Evolutionary conservation across 345 rosid species (phyloP).

Genomic region (Conringia planisiliqua): DNA sequence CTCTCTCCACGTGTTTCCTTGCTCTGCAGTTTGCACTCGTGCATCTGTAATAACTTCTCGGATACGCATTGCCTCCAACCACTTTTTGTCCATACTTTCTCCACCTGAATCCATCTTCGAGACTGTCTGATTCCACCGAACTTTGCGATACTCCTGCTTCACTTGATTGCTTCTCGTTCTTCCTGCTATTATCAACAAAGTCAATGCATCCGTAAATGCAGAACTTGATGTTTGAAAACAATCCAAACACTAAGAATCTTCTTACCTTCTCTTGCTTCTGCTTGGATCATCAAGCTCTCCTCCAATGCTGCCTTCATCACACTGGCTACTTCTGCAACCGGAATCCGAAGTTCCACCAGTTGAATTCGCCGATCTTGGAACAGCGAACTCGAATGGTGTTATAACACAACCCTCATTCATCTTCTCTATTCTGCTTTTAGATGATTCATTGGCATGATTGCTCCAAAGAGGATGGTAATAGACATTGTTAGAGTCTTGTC

Average conservation of each 20-base stretch:
- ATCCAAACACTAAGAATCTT: background rate
- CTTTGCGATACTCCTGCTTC: slow-evolving; percentile 52
- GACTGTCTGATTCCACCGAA: slow-evolving; percentile 65
- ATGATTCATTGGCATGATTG: slow-evolving; percentile 48
- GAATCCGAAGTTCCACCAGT: slow-evolving; percentile 55
- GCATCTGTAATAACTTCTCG: slow-evolving; percentile 96
- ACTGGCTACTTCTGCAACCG: slow-evolving; percentile 56
- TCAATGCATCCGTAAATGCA: background rate
- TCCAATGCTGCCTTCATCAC: slow-evolving; percentile 57
- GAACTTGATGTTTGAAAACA: background rate
- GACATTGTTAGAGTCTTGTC: slow-evolving; percentile 28
- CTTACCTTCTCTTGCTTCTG: slow-evolving; percentile 77
- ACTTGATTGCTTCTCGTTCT: slow-evolving; percentile 51
- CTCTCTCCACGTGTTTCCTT: slow-evolving; percentile 90
- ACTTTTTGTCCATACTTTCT: slow-evolving; percentile 97
- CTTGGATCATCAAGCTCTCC: slow-evolving; percentile 56
- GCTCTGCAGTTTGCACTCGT: slow-evolving; percentile 75
- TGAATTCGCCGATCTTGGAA: slow-evolving; percentile 29
- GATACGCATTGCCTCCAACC: slow-evolving; percentile 94
- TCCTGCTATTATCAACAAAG: slow-evolving; percentile 34
- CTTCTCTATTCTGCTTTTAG: slow-evolving; percentile 36
- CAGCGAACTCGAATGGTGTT: slow-evolving; percentile 29
- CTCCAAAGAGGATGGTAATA: slow-evolving; percentile 29
- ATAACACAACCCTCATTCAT: slow-evolving; percentile 37
- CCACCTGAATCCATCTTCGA: slow-evolving; percentile 96